Base-by-base conservation (phyloP, 2,329 filamentous ascomycete genomes). In the Penicillium sp. region DNA sequence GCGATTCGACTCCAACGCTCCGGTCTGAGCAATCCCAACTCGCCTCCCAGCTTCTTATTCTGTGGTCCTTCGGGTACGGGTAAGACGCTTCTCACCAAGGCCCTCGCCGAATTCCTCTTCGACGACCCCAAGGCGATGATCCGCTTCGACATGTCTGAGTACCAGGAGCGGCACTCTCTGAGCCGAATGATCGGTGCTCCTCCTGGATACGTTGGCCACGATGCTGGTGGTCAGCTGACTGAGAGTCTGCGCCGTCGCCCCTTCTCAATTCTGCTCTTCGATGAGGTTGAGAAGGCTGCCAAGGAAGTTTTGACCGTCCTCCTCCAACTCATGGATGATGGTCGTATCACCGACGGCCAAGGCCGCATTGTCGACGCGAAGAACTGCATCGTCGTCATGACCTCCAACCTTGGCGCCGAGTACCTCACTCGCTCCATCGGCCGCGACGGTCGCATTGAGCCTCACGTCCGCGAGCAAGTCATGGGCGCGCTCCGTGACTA, bases 331-430 rank as follows among this genome's bases (percentile, higher is more conserved):
- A 98, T 99, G 92, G 95, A 99, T 71, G 95, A 99, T 72, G 95
- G 95, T 34, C 92, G 95, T 71, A 98, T 99, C 77, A 99, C 95
- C 14, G 95, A 99, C 73, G 95, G 95, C 50, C 96, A 98, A 85
- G 95, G 95, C 73, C 88, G 95, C 75, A 84, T 97, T 52, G 88
- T 99, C 57, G 95, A 99, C 71, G 95, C 94, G 61, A 92, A 89
- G 79, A 99, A 99, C 84, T 98, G 94, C 75, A 98, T 99, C 68
- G 94, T 99, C 45, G 95, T 99, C 78, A 96, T 99, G 92, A 99
- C 95, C 0, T 97, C 92, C 71, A 99, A 99, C 81, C 78, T 99
- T 62, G 95, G 95, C 66, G 95, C 95, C 35, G 95, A 98, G 76
- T 96, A 89, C 76, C 89, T 99, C n/a, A 82, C 90, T 41, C 89